Percentiles rank a stretch among this genome's conserved stretches.
phyloP scores from a whole-genome alignment of 345 rosid species.

The Leavenworthia alabamica region DNA sequence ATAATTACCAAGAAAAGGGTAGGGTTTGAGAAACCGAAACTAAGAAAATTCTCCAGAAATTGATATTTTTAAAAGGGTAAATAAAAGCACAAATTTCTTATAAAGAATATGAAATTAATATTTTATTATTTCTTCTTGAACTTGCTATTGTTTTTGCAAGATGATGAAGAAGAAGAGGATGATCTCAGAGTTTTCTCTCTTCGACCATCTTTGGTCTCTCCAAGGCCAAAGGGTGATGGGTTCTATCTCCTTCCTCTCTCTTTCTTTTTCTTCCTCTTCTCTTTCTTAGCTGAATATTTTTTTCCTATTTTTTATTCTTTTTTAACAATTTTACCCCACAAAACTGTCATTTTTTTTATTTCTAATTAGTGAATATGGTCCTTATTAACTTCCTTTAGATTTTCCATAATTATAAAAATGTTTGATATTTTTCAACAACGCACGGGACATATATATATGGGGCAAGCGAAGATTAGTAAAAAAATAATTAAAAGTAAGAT shows the following conservation, averaged over 20 bases:
- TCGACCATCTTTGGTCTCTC: constrained; percentile 51
- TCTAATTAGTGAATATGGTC: constrained; percentile 4
- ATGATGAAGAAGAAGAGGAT: constrained; percentile 29
- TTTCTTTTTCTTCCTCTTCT: constrained; percentile 3
- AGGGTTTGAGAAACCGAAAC: constrained; percentile 36
- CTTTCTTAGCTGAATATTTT: constrained; percentile 9
- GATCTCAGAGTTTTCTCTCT: constrained; percentile 72
- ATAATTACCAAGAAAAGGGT: constrained; percentile 24
- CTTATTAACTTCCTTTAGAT: constrained; percentile 25
- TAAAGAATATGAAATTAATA: background rate
- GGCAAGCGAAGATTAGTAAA: constrained; percentile 19
- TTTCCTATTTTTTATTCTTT: constrained; percentile 8
- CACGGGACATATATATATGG: background rate
- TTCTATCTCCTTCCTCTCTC: constrained; percentile 24
- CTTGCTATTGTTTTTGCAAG: constrained; percentile 39
- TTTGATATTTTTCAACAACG: background rate
- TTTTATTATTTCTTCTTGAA: constrained; percentile 23
- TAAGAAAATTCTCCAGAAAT: constrained; percentile 28
- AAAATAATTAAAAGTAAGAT: background rate
- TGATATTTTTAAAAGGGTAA: background rate
- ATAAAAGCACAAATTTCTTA: background rate
- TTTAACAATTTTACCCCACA: constrained; percentile 24
- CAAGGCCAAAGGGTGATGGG: constrained; percentile 33
- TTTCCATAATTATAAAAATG: constrained; percentile 26
- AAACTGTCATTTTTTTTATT: constrained; percentile 18